Base-by-base conservation (phyloP, 768 basidiomycete genomes). In the Chalciporus pseudorubinellus region DNA sequence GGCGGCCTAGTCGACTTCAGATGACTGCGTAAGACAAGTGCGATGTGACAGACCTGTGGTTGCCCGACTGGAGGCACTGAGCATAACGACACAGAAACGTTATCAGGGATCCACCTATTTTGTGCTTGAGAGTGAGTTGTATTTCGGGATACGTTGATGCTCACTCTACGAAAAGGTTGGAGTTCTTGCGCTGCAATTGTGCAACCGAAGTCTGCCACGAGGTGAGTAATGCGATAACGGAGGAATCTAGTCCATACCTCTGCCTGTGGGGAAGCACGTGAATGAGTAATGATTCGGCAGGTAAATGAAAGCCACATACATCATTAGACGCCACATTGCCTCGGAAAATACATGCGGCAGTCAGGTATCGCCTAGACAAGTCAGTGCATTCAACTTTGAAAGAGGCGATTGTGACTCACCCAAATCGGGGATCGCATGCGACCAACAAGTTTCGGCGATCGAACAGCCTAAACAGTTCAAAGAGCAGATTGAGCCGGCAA, bases 331-430 rank as follows among this genome's bases (percentile, higher is more conserved):
- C 77, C 29, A 95, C 76, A 39, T 85, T 80, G 28, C 92, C 93
- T 51, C 93, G 82, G 81, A 90, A 94, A 53, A 92, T 92, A 6
- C 84, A 85, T 3, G 91, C 89, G 9, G 89, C 88, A 0, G 93
- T 94, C 36, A 95, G 73, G 69, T 91, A 95, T 39, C 88, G 88
- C 22, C 91, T 90, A 55, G 16, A 46, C 14, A 31, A 11, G 18
- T 55, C 50, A 47, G 26, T 4, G 5, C 20, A 46, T 22, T 16
- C 13, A n/a, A 33, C 3, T 10, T 14, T 7, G 2, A 10, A 38
- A 18, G 2, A 14, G 44, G 44, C 10, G 10, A 36, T 22, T 26
- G 40, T 20, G 19, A 45, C 58, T 50, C 66, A 84, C 87, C 90
- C 87, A 64, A 81, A 79, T 41, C 82, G 77, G 20, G 93, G 89